Evolutionary conservation across 768 basidiomycete genomes (phyloP).

Genomic region (Hirschioporus abietinus): DNA sequence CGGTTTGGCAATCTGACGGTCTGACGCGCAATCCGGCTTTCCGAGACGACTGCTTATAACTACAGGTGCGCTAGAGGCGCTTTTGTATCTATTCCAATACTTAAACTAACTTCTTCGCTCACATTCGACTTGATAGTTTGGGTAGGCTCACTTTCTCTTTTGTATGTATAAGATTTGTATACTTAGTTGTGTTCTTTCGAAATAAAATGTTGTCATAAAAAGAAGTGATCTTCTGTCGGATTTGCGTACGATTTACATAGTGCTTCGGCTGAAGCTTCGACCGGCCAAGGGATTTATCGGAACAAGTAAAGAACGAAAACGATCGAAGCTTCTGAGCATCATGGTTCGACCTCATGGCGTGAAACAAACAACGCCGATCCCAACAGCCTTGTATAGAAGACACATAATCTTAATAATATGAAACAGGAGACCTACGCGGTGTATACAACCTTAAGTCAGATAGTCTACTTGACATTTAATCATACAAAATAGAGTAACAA

Average conservation of each 20-base stretch:
- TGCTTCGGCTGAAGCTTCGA: too few species aligned
- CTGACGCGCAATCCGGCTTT: neutral
- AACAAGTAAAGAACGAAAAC: too few species aligned
- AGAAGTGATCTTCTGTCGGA: neutral
- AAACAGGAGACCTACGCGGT: neutral
- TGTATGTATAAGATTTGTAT: too few species aligned
- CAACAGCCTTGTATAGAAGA: neutral
- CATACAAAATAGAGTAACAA: too few species aligned
- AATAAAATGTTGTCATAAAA: neutral
- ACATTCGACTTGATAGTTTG: too few species aligned
- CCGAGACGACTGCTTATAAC: neutral
- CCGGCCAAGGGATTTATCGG: too few species aligned
- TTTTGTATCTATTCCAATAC: neutral
- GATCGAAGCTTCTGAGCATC: too few species aligned
- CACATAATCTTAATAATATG: neutral
- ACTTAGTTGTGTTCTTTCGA: too few species aligned
- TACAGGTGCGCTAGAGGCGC: neutral
- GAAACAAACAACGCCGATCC: neutral
- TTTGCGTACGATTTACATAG: too few species aligned
- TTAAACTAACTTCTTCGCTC: too few species aligned
- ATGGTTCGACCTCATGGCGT: neutral
- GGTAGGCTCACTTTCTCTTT: too few species aligned
- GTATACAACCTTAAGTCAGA: neutral
- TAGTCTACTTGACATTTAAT: neutral
- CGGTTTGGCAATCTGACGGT: neutral